Percentiles rank a stretch among this genome's conserved stretches.
Evolutionary conservation across 1,139 yeast genomes (phyloP).

Genomic region (Zygoascus meyerae): DNA sequence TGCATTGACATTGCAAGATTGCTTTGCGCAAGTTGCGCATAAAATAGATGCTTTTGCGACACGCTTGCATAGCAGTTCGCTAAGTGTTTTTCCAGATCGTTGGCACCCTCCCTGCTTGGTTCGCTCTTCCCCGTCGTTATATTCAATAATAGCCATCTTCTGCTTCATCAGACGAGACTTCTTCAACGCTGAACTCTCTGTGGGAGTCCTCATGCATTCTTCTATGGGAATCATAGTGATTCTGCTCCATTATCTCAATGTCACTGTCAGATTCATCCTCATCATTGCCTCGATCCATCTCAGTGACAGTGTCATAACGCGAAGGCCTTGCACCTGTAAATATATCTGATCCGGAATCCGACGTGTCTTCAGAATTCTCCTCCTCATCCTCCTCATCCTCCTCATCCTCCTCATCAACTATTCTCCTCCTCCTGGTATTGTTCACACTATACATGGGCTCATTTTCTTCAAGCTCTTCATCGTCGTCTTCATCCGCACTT

Average conservation of each 20-base stretch:
- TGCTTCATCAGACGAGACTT: too few species aligned
- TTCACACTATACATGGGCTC: not conserved
- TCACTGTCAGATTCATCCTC: slow-evolving; percentile 1
- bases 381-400: slow-evolving; percentile 54
- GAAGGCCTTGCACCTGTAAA: not conserved
- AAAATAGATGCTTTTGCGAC: too few species aligned
- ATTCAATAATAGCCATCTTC: too few species aligned
- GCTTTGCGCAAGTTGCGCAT: too few species aligned
- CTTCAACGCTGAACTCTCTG: too few species aligned
- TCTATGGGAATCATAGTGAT: slow-evolving; percentile 4
- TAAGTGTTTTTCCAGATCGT: too few species aligned
- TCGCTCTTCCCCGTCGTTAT: too few species aligned
- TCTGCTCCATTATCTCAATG: slow-evolving; percentile 1
- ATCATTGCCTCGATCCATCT: slow-evolving; percentile 1
- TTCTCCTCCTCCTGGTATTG: not conserved
- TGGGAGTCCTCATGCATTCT: not conserved
- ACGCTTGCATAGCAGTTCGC: too few species aligned
- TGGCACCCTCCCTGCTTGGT: too few species aligned
- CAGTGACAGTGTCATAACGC: not conserved
- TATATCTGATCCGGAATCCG: not conserved
- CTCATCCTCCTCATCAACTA: slow-evolving; percentile 69
- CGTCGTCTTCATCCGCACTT: not conserved
- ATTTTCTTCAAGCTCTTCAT: slow-evolving; percentile 1
- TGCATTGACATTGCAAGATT: too few species aligned
- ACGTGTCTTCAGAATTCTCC: not conserved